These are phyloP conservation scores for Meredithiella fracta DNA, from an alignment of 2,329 filamentous ascomycete genomes.

Conservation along the genomic window DNA sequence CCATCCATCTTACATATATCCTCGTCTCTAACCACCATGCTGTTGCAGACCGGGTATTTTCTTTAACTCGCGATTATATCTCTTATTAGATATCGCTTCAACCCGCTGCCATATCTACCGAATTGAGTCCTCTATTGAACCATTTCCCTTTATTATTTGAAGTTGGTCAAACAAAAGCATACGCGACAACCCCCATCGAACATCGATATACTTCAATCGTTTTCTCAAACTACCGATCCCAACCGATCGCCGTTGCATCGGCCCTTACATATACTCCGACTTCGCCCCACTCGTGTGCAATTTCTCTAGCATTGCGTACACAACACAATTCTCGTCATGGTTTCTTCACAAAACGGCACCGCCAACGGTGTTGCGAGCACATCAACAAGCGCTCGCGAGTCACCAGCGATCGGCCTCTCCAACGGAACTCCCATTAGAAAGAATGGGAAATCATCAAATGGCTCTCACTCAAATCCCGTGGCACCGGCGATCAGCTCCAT, in stretches of 20 bases:
- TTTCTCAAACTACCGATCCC: not conserved
- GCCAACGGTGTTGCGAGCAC: slow-evolving; percentile 23
- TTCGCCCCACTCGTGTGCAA: not conserved
- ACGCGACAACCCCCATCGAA: not conserved
- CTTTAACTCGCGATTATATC: not conserved
- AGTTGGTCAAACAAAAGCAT: not conserved
- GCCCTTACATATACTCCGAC: not conserved
- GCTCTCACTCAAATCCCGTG: slow-evolving; percentile 18
- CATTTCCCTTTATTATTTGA: too few species aligned
- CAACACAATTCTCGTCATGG: not conserved
- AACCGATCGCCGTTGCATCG: slow-evolving; percentile 6
- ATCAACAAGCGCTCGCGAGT: slow-evolving; percentile 34
- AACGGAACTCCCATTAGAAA: not conserved
- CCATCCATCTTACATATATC: too few species aligned
- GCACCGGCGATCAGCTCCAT: slow-evolving; percentile 39
- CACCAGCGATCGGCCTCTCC: slow-evolving; percentile 28
- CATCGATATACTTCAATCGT: not conserved
- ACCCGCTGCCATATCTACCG: not conserved
- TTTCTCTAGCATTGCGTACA: not conserved
- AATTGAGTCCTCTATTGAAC: not conserved
- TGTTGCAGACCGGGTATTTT: not conserved
- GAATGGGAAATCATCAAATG: slow-evolving; percentile 33
- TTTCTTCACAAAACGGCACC: slow-evolving; percentile 16
- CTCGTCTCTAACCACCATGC: slow-evolving; percentile 1
- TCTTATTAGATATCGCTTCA: not conserved